Base-by-base conservation (phyloP, 441 rosid species). In the Capsella rubella region DNA sequence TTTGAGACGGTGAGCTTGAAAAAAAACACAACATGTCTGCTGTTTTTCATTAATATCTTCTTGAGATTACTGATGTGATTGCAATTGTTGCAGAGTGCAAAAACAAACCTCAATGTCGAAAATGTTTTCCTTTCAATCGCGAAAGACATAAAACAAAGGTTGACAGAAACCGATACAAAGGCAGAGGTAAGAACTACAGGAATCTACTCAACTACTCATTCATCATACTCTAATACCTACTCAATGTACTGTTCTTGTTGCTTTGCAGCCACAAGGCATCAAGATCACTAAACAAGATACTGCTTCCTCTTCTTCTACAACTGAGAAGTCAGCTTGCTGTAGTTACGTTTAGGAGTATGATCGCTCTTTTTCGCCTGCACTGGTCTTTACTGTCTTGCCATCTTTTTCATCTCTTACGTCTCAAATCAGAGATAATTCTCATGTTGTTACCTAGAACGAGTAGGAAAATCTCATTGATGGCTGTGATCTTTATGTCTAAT, bases 221-320 rank as follows among this genome's bases (percentile, higher is more conserved):
- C 27, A 56, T 64, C 34, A 51, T 71, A 21, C 57, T 27, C 3
- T 39, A 12, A 21, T 32, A 43, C 58, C 1, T 64, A 31, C 7
- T 32, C 6, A n/a, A 29, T 59, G 66, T 37, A 2, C 51, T 42
- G 39, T 68, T 3, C 50, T 66, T 56, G 39, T 62, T 57, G 31
- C 21, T 43, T 43, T 74, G 65, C 80, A 84, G 87, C 80, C 84
- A 7, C 80, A 72, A 69, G 80, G 82, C 11, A 72, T 84, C 60
- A 84, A 81, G 82, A 84, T 81, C 77, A 84, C 75, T 52, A 82
- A 84, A 74, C 80, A 81, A 46, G 84, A 81, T 54, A 49, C 72
- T n/a, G 80, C 80, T 75, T 77, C 84, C 11, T 74, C 78, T 0
- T 63, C 79, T 40, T 75, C 80, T 55, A 50, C 83, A 64, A 49